Evolutionary conservation across 371 early-diverging fungal species (phyloP), one percentile per base, ranked within the genome.

Genomic region (Lichtheimia ornata): DNA sequence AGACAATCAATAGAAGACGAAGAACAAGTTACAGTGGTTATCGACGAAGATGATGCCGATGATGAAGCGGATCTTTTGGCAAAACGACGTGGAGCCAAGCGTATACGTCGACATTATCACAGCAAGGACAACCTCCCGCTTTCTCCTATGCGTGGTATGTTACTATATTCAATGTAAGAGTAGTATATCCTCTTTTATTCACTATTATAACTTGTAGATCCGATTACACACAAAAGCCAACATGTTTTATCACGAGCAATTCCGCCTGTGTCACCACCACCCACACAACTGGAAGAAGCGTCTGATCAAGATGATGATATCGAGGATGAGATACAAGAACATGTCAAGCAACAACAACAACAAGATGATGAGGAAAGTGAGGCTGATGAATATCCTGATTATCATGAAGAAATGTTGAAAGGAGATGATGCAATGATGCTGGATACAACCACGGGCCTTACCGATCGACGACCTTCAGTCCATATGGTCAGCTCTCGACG

Each of bases 381-480:
- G 28, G 75, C 73, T 25, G 83, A 35, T 35, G 35, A 83, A 18
- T 76, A 72, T 58, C 78, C 79, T 55, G 84, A 84, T 62, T 84
- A 80, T 55, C 74, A 78, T 55, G 84, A 84, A 53, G 84, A 84
- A 59, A 84, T 84, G 84, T 65, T 84, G 62, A 78, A 73, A 40
- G 82, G 82, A 20, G 80, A 79, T 44, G 67, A 67, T 56, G 66
- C 40, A n/a, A 72, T 84, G 65, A 74, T 71, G 4, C 40, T 56
- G 11, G 72, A 61, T 66, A 58, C 45, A 20, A 43, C 40, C 3
- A 17, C 17, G 49, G 30, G 35, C 20, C 53, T 50, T 12, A 40
- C 35, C 24, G 50, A 53, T 35, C 66, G 61, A 24, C 61, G 58
- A 11, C 50, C 59, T 18, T 63, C 63, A 14, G 20, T 63, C 14